Base-by-base conservation (phyloP, 2,329 filamentous ascomycete genomes). In the Aspergillus sp. region DNA sequence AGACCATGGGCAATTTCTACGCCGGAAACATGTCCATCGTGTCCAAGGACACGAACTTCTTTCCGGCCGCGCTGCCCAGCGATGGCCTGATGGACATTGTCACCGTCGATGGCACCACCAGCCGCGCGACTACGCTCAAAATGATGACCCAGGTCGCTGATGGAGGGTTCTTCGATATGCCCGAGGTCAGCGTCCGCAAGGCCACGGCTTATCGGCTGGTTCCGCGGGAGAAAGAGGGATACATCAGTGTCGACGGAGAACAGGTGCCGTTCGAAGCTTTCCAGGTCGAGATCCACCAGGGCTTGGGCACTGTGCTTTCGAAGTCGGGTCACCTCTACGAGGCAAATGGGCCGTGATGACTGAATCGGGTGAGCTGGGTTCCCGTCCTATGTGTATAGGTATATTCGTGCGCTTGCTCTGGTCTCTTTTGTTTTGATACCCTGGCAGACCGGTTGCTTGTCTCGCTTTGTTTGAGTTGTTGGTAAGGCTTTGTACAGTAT, bases 221-320 rank as follows among this genome's bases (percentile, higher is more conserved):
- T 3, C 91, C 91, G 0, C 77, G 75, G 33, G 64, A 80, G 41
- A 66, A 74, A 24, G 72, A 79, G 41, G 89, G 89, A 2, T 91
- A 83, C 56, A 93, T 98, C 55, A 93, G 86, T 55, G 86, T 98
- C 43, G 91, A 96, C 52, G 91, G 91, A 24, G 91, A 98, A 62
- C 72, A 74, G 33, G 70, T 93, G 2, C 82, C 86, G 0, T 96
- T 93, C 55, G 80, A 80, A 47, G 82, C 85, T 0, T 93, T 95
- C 54, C 91, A 98, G 64, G 85, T 80, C 2, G 91, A 98, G 61
- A 71, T 95, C 5, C 86, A 95, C 56, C 73, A 68, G 32, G 82
- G 81, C 0, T 66, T 98, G 15, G 91, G 85, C 1, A 85, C 82
- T 3, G 82, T 89, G n/a, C 66, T 96, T 42, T 85, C 84, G 30